Percentiles rank a stretch among this genome's conserved stretches.
These are phyloP conservation scores for Alternaria sp. DNA, from an alignment of 2,329 filamentous ascomycete genomes.

Conservation along the genomic window DNA sequence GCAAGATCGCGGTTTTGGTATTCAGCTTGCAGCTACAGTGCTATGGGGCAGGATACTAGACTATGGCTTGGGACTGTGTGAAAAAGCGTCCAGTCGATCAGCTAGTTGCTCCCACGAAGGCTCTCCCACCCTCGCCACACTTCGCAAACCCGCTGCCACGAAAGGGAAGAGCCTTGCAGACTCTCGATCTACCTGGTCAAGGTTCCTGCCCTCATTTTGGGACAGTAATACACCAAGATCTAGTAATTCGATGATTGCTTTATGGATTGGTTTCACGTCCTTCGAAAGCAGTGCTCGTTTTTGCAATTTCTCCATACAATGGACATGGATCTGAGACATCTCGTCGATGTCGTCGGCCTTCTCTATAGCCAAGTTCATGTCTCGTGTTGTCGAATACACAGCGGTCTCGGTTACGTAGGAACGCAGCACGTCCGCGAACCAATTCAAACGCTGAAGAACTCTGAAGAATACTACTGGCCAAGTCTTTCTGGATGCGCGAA, in stretches of 20 bases:
- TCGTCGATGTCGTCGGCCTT: slow-evolving; percentile 77
- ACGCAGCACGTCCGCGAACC: slow-evolving; percentile 79
- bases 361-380: slow-evolving; percentile 67
- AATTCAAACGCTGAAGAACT: slow-evolving; percentile 74
- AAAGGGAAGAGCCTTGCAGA: slow-evolving; percentile 75
- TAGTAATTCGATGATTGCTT: slow-evolving; percentile 77
- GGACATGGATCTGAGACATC: slow-evolving; percentile 76
- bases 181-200: slow-evolving; percentile 62
- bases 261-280: slow-evolving; percentile 74
- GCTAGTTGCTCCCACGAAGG: slow-evolving; percentile 81
- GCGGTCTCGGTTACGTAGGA: slow-evolving; percentile 80
- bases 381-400: slow-evolving; percentile 66
- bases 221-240: slow-evolving; percentile 78
- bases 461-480: slow-evolving; percentile 52
- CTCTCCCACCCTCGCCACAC: slow-evolving; percentile 78
- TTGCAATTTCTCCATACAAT: slow-evolving; percentile 69
- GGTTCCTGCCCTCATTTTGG: slow-evolving; percentile 61
- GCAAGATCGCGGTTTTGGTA: background rate
- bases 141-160: slow-evolving; percentile 75
- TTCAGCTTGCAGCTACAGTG: background rate
- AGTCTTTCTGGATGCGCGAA: slow-evolving; percentile 15
- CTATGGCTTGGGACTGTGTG: background rate
- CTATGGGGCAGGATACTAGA: background rate
- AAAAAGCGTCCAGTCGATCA: slow-evolving; percentile 71
- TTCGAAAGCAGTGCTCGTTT: slow-evolving; percentile 75